These are phyloP conservation scores for Teunomyces lycoperdinae DNA, from an alignment of 805 yeast species.

Conservation along the genomic window DNA sequence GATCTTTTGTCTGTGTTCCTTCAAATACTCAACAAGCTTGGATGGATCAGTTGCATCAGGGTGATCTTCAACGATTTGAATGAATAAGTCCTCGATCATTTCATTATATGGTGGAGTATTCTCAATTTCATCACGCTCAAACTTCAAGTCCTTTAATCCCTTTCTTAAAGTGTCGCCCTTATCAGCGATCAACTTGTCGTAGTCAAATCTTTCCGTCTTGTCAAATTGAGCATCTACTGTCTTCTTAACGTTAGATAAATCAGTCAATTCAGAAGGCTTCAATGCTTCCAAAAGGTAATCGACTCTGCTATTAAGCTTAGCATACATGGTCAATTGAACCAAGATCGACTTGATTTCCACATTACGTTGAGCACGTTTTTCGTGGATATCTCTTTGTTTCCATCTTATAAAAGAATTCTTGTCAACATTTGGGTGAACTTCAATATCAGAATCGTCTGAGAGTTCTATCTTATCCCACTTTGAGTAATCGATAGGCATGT, in stretches of 20 bases:
- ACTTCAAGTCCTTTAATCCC: conserved; percentile 38
- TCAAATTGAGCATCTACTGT: conserved; percentile 55
- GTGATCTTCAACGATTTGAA: conserved; percentile 68
- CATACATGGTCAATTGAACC: conserved; percentile 79
- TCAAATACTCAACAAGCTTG: conserved; percentile 35
- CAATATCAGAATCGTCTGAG: conserved; percentile 95
- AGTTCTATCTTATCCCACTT: conserved; percentile 97
- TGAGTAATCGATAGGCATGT: conserved; percentile 88
- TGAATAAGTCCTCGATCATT: conserved; percentile 86
- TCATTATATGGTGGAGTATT: conserved; percentile 72
- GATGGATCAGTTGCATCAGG: conserved; percentile 43
- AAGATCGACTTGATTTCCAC: conserved; percentile 73
- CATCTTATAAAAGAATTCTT: conserved; percentile 87
- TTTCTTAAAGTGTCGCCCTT: conserved; percentile 45
- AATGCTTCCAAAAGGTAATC: conserved; percentile 53
- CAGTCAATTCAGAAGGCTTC: conserved; percentile 36
- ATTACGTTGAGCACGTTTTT: conserved; percentile 78
- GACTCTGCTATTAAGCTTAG: conserved; percentile 68
- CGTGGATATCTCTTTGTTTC: conserved; percentile 98
- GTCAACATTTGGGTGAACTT: conserved; percentile 98
- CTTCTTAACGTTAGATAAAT: conserved; percentile 28
- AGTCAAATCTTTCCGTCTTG: conserved; percentile 53
- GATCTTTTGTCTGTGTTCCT: conserved; percentile 68
- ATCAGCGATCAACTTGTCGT: conserved; percentile 30
- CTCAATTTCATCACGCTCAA: conserved; percentile 35